These are phyloP conservation scores for Aspergillus cejpii DNA, from an alignment of 2,329 filamentous ascomycete genomes.

Conservation along the genomic window DNA sequence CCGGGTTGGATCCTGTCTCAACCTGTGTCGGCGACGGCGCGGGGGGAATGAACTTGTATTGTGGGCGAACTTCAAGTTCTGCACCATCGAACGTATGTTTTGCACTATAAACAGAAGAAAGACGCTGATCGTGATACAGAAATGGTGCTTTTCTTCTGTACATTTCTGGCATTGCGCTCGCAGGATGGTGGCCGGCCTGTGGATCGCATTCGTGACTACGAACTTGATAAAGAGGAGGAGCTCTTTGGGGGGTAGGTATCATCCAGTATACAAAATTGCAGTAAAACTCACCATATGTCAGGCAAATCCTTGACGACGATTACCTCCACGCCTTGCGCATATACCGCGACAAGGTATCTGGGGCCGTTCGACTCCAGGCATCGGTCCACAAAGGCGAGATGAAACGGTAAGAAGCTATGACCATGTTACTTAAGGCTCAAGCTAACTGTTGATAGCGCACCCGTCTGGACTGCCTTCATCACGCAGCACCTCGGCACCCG, in stretches of 20 bases:
- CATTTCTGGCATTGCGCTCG: conserved; percentile 52
- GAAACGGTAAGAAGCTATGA: conserved; percentile 36
- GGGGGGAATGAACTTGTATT: conserved; percentile 40
- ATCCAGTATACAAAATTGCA: fast-evolving
- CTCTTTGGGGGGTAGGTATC: conserved; percentile 46
- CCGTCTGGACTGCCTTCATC: conserved; percentile 57
- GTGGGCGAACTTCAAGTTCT: conserved; percentile 52
- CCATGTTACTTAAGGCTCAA: not conserved
- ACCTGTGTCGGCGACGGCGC: conserved; percentile 33
- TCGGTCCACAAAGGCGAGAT: conserved; percentile 48
- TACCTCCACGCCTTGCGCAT: conserved; percentile 52
- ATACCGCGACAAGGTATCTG: conserved; percentile 47
- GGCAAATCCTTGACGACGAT: conserved; percentile 47
- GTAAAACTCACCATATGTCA: conserved; percentile 20
- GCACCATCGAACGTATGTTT: conserved; percentile 47
- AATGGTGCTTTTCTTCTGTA: conserved; percentile 53
- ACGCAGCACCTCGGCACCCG: conserved; percentile 43
- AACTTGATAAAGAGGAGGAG: conserved; percentile 44
- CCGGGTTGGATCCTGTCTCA: conserved; percentile 35
- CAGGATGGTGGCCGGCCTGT: conserved; percentile 45
- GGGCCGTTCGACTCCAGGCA: conserved; percentile 52
- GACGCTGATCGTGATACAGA: conserved; percentile 27
- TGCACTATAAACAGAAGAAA: not conserved
- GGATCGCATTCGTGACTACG: conserved; percentile 43
- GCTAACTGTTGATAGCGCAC: conserved; percentile 35